Evolutionary conservation across 805 yeast species (phyloP).

Genomic region (Pichia cephalocereana): DNA sequence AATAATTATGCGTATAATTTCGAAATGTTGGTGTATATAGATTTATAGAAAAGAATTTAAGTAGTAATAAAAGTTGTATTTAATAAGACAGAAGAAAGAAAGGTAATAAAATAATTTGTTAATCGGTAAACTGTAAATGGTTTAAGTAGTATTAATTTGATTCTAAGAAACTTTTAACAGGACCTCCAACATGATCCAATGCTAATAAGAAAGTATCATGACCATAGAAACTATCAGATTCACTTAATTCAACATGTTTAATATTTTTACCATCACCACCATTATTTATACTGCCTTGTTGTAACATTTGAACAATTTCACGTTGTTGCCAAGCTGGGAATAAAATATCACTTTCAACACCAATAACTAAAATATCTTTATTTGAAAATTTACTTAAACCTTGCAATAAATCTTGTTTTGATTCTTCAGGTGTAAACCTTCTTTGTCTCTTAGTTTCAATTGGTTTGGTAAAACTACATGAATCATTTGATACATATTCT

Average conservation of each 20-base stretch:
- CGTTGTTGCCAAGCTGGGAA: slow-evolving; percentile 95
- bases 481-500: slow-evolving; percentile 23
- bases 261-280: slow-evolving; percentile 34
- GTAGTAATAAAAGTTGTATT: neutral
- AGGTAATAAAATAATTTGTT: too few relatives aligned
- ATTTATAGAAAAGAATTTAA: neutral
- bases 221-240: slow-evolving; percentile 73
- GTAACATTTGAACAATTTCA: slow-evolving; percentile 60
- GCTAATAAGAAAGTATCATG: slow-evolving; percentile 87
- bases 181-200: slow-evolving; percentile 69
- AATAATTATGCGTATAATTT: neutral
- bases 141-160: neutral
- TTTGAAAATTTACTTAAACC: slow-evolving; percentile 60
- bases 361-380: slow-evolving; percentile 66
- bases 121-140: too few relatives aligned
- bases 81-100: neutral
- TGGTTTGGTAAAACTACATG: slow-evolving; percentile 37
- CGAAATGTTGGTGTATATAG: neutral
- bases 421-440: slow-evolving; percentile 43
- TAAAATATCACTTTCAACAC: slow-evolving; percentile 86
- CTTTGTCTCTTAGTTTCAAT: slow-evolving; percentile 42
- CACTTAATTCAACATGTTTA: slow-evolving; percentile 64
- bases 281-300: slow-evolving; percentile 23
- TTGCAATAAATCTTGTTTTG: slow-evolving; percentile 47
- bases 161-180: slow-evolving; percentile 52